Base-by-base conservation (phyloP, 1,284 basidiomycete genomes). In the Abortiporus biennis region DNA sequence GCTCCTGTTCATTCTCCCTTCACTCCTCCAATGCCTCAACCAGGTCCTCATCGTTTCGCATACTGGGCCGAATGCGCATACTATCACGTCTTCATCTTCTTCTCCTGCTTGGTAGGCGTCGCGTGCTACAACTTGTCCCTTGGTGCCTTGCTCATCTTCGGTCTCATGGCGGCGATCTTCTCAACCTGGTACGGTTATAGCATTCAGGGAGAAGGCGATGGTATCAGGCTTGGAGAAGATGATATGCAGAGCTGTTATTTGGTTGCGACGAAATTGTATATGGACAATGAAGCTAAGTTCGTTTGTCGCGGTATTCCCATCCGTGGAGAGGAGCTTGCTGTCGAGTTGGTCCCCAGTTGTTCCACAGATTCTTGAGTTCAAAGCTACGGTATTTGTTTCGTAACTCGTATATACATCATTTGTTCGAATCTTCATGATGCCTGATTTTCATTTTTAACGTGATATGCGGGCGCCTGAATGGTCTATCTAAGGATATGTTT, bases 31-130 rank as follows among this genome's bases (percentile, higher is more conserved):
- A n/a, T 29, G n/a, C 27, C 27, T 8, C n/a, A 8, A 9, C 37
- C n/a, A 16, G 37, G 37, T 5, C 22, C 24, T 4, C 37, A 19
- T 6, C 20, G 37, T 6, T 38, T 38, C 37, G 37, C 37, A 38
- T 38, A 38, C 24, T 38, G 37, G 37, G 37, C 37, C 6, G 37
- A 38, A 16, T 38, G 37, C 23, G 37, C 37, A 9, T 38, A 25
- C 24, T 27, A 38, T 24, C 37, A 38, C 23, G 37, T 38, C 19
- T 19, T 24, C 22, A 38, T 38, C 23, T 38, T 38, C 24, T 16
- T 38, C n/a, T 8, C 27, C 8, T 8, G 9, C n/a, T n/a, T 29
- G 27, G 27, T 29, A 9, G 27, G 9, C 9, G n/a, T 29, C 27
- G 27, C 27, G 27, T 9, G 8, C 9, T 29, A n/a, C 27, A n/a